phyloP scores from a whole-genome alignment of 768 basidiomycete species.

The Tylopilus sp. region DNA sequence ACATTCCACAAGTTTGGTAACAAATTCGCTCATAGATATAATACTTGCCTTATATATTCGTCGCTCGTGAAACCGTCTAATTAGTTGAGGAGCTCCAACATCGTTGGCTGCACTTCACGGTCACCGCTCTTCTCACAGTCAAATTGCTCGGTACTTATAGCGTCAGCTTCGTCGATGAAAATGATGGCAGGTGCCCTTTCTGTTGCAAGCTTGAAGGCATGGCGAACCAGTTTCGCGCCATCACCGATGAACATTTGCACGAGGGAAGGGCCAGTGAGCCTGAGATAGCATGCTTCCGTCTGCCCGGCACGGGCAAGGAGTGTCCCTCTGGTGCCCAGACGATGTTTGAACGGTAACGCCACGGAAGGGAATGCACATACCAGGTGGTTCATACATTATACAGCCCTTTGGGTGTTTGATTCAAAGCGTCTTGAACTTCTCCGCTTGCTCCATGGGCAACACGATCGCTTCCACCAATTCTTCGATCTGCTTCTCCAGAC shows the following conservation, averaged over 20 bases:
- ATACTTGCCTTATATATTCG: conserved; percentile 81
- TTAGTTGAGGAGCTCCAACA: conserved; percentile 98
- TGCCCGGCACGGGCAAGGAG: conserved; percentile 95
- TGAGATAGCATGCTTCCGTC: conserved; percentile 96
- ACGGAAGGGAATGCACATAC: conserved; percentile 42
- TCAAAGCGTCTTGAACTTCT: conserved; percentile 96
- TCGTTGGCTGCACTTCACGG: conserved; percentile 99
- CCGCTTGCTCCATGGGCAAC: conserved; percentile 96
- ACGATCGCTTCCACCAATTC: conserved; percentile 98
- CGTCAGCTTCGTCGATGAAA: conserved; percentile 97
- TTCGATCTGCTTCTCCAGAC: conserved; percentile 98
- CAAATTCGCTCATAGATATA: too few species aligned
- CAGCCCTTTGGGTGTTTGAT: conserved; percentile 98
- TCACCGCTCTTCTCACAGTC: conserved; percentile 99
- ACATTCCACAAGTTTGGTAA: conserved; percentile 5
- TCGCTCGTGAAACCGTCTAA: conserved; percentile 97
- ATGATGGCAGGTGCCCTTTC: conserved; percentile 99
- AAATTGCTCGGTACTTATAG: conserved; percentile 98
- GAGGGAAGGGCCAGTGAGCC: conserved; percentile 94
- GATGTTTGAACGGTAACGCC: conserved; percentile 1
- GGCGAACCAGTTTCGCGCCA: conserved; percentile 97
- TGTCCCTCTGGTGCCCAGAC: conserved; percentile 89
- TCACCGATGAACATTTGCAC: conserved; percentile 99
- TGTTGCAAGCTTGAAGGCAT: conserved; percentile 96
- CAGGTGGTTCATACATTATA: conserved; percentile 98